Evolutionary conservation across 345 rosid species (phyloP), one percentile per base, ranked within the genome.

Genomic region (Atalantia buxifolia): DNA sequence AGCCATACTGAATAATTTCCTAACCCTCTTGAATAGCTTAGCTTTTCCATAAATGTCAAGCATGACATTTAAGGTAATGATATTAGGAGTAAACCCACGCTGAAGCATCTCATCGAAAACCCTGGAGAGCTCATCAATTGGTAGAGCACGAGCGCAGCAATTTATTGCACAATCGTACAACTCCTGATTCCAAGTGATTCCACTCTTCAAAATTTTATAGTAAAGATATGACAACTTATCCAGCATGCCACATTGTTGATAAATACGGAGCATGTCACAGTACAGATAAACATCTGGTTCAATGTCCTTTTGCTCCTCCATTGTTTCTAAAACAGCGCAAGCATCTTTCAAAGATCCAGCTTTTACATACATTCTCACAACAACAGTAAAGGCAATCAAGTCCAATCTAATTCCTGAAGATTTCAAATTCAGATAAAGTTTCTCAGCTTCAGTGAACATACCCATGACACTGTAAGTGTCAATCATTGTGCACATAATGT

Each of bases 11-110:
- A 93, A 90, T 75, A 93, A 33, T 81, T 87, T 87, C 74, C 80
- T 71, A 24, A 87, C 95, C 86, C 90, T 93, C 62, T 83, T 88
- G 87, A 93, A 93, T 57, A 82, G 89, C 85, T 88, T 91, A 74
- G 98, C 87, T 87, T 93, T 95, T 68, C 95, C 98, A 79, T 90
- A 93, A 64, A 90, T 89, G 79, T 92, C 86, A 62, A 93, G 95
- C 92, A 95, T 90, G 83, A 87, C 89, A 80, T 89, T 95, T 78
- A 87, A 87, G 69, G 98, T 90, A 55, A 89, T 71, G 21, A 90
- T 87, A 69, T 84, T 89, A 27, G 98, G 98, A 79, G 87, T 69
- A 78, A 91, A 92, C 60, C 98, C 93, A 50, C 35, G 35, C 27
- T 83, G 87, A 81, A 90, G 85, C 97, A 95, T 95, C 80, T 88